phyloP scores from a whole-genome alignment of 768 basidiomycete genomes.

The Hygrophorus russula region DNA sequence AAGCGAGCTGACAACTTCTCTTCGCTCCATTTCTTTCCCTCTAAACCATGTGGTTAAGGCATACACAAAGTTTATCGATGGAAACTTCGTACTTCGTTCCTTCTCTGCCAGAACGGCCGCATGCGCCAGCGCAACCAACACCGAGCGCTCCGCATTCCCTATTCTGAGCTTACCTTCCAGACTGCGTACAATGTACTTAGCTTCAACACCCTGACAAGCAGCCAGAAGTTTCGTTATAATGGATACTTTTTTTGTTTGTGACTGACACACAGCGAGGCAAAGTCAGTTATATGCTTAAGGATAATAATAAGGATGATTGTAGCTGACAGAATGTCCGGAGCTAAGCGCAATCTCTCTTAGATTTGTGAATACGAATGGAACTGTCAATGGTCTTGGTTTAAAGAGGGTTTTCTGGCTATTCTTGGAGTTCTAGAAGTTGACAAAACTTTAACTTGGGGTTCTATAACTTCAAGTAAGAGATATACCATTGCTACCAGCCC shows the following conservation, averaged over 20 bases:
- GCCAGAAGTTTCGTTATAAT: slow-evolving; percentile 92
- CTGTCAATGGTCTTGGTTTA: slow-evolving; percentile 84
- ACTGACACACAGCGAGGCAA: slow-evolving; percentile 39
- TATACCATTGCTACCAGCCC: slow-evolving; percentile 91
- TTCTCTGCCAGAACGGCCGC: slow-evolving; percentile 78
- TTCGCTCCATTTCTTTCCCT: slow-evolving; percentile 58
- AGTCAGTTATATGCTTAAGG: slow-evolving; percentile 3
- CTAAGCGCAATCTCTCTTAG: slow-evolving; percentile 85
- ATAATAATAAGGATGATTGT: background rate
- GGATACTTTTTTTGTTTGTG: slow-evolving; percentile 89
- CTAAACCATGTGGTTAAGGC: slow-evolving; percentile 23
- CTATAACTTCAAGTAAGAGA: slow-evolving; percentile 10
- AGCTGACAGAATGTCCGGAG: slow-evolving; percentile 63
- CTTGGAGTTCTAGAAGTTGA: slow-evolving; percentile 64
- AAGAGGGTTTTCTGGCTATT: slow-evolving; percentile 89
- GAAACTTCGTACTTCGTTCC: slow-evolving; percentile 35
- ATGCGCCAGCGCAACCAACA: slow-evolving; percentile 90
- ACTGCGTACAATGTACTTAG: slow-evolving; percentile 93
- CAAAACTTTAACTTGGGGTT: slow-evolving; percentile 1
- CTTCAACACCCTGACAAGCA: slow-evolving; percentile 83
- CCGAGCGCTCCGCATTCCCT: slow-evolving; percentile 91
- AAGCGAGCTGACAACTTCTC: slow-evolving; percentile 65
- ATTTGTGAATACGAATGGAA: slow-evolving; percentile 83
- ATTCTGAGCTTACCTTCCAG: slow-evolving; percentile 96
- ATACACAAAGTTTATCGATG: background rate